Base-by-base conservation (phyloP, 2,329 filamentous ascomycete genomes). In the Amauroascus verrucosus region DNA sequence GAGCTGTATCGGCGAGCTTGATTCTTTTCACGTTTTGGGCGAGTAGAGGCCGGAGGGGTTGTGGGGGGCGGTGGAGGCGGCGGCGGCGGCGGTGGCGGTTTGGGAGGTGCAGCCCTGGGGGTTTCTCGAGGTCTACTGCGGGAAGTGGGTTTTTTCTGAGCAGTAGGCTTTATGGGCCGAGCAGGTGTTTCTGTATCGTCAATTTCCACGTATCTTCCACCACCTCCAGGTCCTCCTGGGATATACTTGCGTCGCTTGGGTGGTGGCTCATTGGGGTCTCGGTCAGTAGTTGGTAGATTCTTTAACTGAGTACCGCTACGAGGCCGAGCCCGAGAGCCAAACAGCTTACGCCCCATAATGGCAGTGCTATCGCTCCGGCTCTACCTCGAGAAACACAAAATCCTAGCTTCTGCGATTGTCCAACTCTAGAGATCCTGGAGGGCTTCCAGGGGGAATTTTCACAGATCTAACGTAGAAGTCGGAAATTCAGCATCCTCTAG, bases 221-320 rank as follows among this genome's bases (percentile, higher is more conserved):
- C 88, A 44, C 89, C 89, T 37, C 88, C 88, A 54, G 88, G 85
- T 2, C 88, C 89, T 46, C 89, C 89, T 32, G 91, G 88, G 46
- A 94, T 80, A 72, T 95, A 96, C 69, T 82, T 79, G 60, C 83
- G 78, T 65, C 80, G 81, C 71, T 88, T 89, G 0, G 76, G 76
- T 11, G 84, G 82, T 24, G 83, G 83, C 60, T 85, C 83, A 46
- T 70, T 64, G 48, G 61, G 45, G 40, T 61, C 60, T 41, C 59
- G 60, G 26, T 67, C 63, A 50, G 53, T 63, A 40, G 63, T 60
- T 9, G 18, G 50, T 3, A 65, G 57, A 14, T 61, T 57, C 57
- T 67, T 70, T 40, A 65, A 54, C 20, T 64, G 58, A 20, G 65
- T 58, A 57, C 66, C 69, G 7, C 63, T 58, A 16, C 63, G 63